Evolutionary conservation across 73 alveolate genomes (phyloP).

Genomic region (Urostyla sp.): DNA sequence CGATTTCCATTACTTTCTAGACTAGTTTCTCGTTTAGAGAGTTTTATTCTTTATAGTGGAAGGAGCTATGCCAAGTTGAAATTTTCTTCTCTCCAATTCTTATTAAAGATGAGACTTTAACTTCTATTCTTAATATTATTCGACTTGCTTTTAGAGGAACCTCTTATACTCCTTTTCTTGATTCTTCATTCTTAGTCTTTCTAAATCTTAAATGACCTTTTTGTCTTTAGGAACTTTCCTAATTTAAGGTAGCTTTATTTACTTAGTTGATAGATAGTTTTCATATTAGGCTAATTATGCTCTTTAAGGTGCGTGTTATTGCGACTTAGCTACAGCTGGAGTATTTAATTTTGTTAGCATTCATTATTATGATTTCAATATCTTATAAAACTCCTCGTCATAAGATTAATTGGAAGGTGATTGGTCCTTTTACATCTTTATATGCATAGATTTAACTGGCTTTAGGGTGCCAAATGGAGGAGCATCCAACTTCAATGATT

Average conservation of each 20-base stretch:
- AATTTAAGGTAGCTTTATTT: constrained; percentile 1
- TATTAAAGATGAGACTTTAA: constrained; percentile 39
- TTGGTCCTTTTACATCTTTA: too few relatives aligned
- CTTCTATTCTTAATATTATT: constrained; percentile 16
- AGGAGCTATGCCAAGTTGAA: constrained; percentile 65
- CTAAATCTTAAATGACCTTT: constrained; percentile 48
- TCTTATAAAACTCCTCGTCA: too few relatives aligned
- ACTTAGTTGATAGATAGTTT: neutral
- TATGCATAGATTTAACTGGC: too few relatives aligned
- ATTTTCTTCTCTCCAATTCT: constrained; percentile 59
- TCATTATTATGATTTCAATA: too few relatives aligned
- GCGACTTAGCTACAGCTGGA: too few relatives aligned
- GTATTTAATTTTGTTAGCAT: too few relatives aligned
- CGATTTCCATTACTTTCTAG: neutral
- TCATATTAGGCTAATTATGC: too few relatives aligned
- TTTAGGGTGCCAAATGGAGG: too few relatives aligned
- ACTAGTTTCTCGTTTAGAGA: neutral
- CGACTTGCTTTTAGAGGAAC: constrained; percentile 33
- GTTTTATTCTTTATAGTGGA: constrained; percentile 8
- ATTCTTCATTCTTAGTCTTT: constrained; percentile 26
- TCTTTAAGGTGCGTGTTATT: too few relatives aligned
- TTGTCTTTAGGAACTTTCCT: constrained; percentile 29
- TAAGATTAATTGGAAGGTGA: too few relatives aligned
- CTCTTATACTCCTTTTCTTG: constrained; percentile 30
- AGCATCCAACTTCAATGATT: too few relatives aligned